phyloP scores from a whole-genome alignment of 1,139 yeast species.

The Kazachstania sp. region DNA sequence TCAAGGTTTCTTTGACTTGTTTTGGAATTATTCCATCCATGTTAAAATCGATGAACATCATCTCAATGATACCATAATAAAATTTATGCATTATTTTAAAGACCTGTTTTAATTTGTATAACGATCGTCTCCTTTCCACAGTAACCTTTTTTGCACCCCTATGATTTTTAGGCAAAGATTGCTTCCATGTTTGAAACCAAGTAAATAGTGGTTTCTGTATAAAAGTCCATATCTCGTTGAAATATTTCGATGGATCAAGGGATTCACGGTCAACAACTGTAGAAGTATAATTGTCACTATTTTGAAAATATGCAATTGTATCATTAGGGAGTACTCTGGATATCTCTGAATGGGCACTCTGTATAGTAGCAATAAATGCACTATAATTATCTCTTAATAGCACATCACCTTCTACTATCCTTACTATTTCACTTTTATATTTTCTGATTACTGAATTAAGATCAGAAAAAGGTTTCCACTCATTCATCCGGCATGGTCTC shows the following conservation, averaged over 20 bases:
- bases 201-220: slow-evolving; percentile 2
- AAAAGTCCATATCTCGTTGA: slow-evolving; percentile 1
- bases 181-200: slow-evolving; percentile 6
- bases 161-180: background rate
- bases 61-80: slow-evolving; percentile 6
- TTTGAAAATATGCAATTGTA: background rate
- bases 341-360: background rate
- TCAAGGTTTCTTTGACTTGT: background rate
- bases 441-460: background rate
- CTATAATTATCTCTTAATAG: background rate
- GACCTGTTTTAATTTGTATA: background rate
- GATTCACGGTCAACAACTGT: background rate
- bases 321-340: background rate
- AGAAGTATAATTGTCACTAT: background rate
- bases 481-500: background rate
- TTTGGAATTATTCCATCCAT: background rate
- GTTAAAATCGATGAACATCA: background rate
- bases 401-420: background rate
- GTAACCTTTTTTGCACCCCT: background rate
- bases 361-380: background rate
- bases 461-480: background rate
- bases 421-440: background rate
- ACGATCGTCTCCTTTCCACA: slow-evolving; percentile 2
- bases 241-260: background rate
- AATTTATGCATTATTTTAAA: slow-evolving; percentile 24